Base-by-base conservation (phyloP, 352 stramenopile genomes). In the Globisporangium megalacanthum region DNA sequence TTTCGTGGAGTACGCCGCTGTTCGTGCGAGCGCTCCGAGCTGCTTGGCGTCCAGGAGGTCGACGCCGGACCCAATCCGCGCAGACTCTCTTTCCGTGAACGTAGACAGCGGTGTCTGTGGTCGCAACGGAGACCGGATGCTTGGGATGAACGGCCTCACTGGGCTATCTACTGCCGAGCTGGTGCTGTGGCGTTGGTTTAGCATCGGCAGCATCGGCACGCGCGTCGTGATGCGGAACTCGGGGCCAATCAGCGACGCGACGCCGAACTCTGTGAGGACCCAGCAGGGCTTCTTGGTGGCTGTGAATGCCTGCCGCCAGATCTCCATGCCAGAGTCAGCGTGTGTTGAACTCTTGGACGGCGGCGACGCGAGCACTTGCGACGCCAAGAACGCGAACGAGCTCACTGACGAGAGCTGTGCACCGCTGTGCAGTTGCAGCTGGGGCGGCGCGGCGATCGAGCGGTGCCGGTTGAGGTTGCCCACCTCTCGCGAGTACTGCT, bases 401-500 rank as follows among this genome's bases (percentile, higher is more conserved):
- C 49, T 52, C 11, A 56, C 64, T 0, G 53, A 67, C 2, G 49
- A 57, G 6, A 58, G 41, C 6, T 54, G 62, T 9, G 59, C 52
- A 0, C 53, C 52, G 17, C 56, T 37, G 45, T 80, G 45, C 4
- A 88, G 49, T 3, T 58, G 56, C 2, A 88, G 49, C 4, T 58
- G 56, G 1, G 79, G 77, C 13, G 79, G 75, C 11, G 76, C 64
- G 11, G 85, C 41, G n/a, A 89, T 75, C 6, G 77, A 89, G 10
- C 75, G 75, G 25, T 90, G 75, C 6, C 79, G 71, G 50, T 77
- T 81, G 7, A 90, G 58, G 44, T 83, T 88, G 29, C 79, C 79
- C 2, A 88, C 58, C 35, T 90, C 75, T 4, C 79, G 77, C 14
- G 79, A 90, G 46, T 83, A 88, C 58, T 87, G 69, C 63, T 77